phyloP scores from a whole-genome alignment of 345 rosid genomes.

The Syzygium jambos region DNA sequence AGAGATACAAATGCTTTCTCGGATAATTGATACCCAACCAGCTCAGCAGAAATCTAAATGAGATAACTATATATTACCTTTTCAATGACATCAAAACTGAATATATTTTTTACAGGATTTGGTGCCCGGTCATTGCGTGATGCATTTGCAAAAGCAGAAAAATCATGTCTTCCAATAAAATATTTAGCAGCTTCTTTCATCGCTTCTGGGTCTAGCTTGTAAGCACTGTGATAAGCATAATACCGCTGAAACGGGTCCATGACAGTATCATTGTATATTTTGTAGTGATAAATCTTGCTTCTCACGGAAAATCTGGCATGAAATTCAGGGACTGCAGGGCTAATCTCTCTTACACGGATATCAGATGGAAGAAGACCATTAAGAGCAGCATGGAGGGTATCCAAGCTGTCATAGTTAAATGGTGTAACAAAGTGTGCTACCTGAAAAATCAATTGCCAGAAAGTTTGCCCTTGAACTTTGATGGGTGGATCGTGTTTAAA shows the following conservation, averaged over 20 bases:
- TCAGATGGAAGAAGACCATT: slow-evolving; percentile 83
- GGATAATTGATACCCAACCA: neutral
- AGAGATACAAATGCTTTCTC: neutral
- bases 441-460: slow-evolving; percentile 29
- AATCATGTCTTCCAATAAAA: slow-evolving; percentile 67
- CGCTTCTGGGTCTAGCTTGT: slow-evolving; percentile 45
- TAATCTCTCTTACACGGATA: slow-evolving; percentile 72
- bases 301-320: slow-evolving; percentile 79
- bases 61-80: slow-evolving; percentile 33
- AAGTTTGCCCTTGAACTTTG: slow-evolving; percentile 12
- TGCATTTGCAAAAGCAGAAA: slow-evolving; percentile 85
- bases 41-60: neutral
- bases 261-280: slow-evolving; percentile 58
- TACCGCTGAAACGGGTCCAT: slow-evolving; percentile 83
- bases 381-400: slow-evolving; percentile 58
- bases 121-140: slow-evolving; percentile 56
- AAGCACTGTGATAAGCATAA: slow-evolving; percentile 50
- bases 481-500: neutral
- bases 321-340: slow-evolving; percentile 67
- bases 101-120: slow-evolving; percentile 64
- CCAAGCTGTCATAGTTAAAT: slow-evolving; percentile 64
- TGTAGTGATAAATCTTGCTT: slow-evolving; percentile 75
- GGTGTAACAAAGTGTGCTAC: slow-evolving; percentile 93
- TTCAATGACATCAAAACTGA: slow-evolving; percentile 53
- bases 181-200: slow-evolving; percentile 67